Conservation (phyloP, 345 rosid species). For the Salix purpurea region DNA sequence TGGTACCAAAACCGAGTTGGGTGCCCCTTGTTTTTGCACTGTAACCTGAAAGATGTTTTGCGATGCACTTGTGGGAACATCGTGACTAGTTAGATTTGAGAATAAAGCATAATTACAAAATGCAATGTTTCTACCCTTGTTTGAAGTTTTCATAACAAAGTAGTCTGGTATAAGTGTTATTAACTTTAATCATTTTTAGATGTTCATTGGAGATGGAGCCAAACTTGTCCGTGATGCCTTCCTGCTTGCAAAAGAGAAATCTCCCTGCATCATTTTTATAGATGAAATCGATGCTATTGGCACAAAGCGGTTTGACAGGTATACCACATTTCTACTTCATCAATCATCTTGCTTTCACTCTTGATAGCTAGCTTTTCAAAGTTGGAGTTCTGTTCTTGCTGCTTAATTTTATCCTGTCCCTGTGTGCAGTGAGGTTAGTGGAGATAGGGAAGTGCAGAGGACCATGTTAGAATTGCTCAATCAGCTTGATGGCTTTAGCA, state of each 20-base stretch:
- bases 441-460: slow-evolving; percentile 98
- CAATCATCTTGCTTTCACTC: no score
- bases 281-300: slow-evolving; percentile 99
- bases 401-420: background rate
- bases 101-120: background rate
- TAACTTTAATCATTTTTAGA: slow-evolving; percentile 37
- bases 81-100: background rate
- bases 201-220: slow-evolving; percentile 99
- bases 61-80: no score
- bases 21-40: no score
- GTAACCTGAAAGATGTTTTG: no score
- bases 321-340: no score
- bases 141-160: background rate
- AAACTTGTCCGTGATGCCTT: slow-evolving; percentile 99
- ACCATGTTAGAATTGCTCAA: slow-evolving; percentile 97
- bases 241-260: slow-evolving; percentile 97
- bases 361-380: rapidly evolving
- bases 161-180: background rate
- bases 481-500: slow-evolving; percentile 98
- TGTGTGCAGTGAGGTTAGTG: slow-evolving; percentile 92
- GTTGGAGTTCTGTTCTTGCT: background rate
- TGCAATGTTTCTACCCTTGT: background rate
- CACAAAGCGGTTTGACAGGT: slow-evolving; percentile 98
- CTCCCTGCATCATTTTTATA: slow-evolving; percentile 97
- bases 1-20: background rate